Percentiles rank a stretch among this genome's conserved stretches.
Conservation (phyloP, 2,329 filamentous ascomycete genomes). For the Sporothrix euskadiensis region DNA sequence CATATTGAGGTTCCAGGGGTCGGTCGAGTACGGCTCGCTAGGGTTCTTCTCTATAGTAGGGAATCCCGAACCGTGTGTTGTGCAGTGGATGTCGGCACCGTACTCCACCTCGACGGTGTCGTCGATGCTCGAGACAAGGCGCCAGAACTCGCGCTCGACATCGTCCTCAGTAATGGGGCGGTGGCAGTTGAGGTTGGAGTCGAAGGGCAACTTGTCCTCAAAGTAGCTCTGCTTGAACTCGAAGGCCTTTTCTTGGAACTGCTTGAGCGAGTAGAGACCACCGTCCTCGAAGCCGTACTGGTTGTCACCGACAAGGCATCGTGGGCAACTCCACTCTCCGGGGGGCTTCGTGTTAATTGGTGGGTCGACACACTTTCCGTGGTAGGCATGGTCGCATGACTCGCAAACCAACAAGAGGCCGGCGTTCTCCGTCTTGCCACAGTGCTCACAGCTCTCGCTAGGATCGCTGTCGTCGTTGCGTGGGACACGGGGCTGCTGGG, state of each 20-base stretch:
- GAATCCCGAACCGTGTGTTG: constrained; percentile 95
- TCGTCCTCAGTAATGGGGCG: constrained; percentile 89
- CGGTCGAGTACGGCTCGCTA: constrained; percentile 78
- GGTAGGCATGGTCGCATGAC: constrained; percentile 85
- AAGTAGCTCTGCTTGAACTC: constrained; percentile 96
- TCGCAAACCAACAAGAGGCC: constrained; percentile 78
- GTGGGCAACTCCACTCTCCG: constrained; percentile 91
- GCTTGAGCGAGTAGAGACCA: constrained; percentile 88
- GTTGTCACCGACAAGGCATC: constrained; percentile 91
- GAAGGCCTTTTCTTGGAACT: constrained; percentile 94
- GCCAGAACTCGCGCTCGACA: constrained; percentile 95
- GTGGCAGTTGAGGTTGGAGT: constrained; percentile 77
- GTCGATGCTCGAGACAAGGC: constrained; percentile 86
- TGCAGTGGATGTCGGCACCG: constrained; percentile 96
- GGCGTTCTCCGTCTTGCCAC: constrained; percentile 74
- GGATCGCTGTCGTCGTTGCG: constrained; percentile 53
- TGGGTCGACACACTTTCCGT: constrained; percentile 85
- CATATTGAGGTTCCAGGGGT: constrained; percentile 95
- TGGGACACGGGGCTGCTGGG: constrained; percentile 68
- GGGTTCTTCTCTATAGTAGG: constrained; percentile 92
- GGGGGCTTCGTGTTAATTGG: constrained; percentile 75
- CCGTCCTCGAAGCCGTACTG: constrained; percentile 98
- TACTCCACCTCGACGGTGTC: constrained; percentile 98
- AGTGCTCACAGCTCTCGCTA: constrained; percentile 76
- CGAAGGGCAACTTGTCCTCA: constrained; percentile 82